A percentile compares a stretch with the other conserved stretches of the same genome.
Conservation (phyloP, 306 rosid species). For the Erythrophleum fordii region DNA sequence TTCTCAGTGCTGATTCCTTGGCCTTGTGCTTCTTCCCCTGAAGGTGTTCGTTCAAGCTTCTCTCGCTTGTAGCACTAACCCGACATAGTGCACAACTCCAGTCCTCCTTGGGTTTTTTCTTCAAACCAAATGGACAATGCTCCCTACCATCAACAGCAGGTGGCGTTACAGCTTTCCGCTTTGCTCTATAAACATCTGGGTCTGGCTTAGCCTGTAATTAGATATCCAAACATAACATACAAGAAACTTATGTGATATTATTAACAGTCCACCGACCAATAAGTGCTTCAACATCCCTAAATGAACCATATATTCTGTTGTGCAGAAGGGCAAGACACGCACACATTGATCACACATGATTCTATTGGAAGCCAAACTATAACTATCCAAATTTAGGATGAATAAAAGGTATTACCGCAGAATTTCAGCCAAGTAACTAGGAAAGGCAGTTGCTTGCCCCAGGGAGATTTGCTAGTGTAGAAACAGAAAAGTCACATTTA, state of each 20-base stretch:
- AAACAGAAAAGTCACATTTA: background rate
- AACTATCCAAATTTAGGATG: background rate
- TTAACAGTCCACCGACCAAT: conserved; percentile 16
- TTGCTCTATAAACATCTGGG: conserved; percentile 33
- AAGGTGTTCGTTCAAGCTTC: conserved; percentile 50
- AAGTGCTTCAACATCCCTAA: conserved; percentile 25
- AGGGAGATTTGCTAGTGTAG: background rate
- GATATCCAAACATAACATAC: conserved; percentile 37
- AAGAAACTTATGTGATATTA: background rate
- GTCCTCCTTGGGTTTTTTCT: conserved; percentile 52
- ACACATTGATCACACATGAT: background rate
- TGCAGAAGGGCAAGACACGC: background rate
- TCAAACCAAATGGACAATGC: conserved; percentile 35
- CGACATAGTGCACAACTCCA: conserved; percentile 73
- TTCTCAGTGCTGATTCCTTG: conserved; percentile 43
- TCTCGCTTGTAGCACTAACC: conserved; percentile 46
- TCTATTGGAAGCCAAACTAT: background rate
- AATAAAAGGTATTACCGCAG: background rate
- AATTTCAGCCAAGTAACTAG: conserved; percentile 18
- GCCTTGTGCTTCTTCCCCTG: conserved; percentile 75
- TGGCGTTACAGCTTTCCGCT: conserved; percentile 51
- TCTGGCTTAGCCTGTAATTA: conserved; percentile 67
- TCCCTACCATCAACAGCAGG: conserved; percentile 6
- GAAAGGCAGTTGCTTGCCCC: conserved; percentile 1
- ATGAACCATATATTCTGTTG: background rate